Evolutionary conservation across 1,284 basidiomycete genomes (phyloP).

Genomic region (Papiliotrema laurentii): DNA sequence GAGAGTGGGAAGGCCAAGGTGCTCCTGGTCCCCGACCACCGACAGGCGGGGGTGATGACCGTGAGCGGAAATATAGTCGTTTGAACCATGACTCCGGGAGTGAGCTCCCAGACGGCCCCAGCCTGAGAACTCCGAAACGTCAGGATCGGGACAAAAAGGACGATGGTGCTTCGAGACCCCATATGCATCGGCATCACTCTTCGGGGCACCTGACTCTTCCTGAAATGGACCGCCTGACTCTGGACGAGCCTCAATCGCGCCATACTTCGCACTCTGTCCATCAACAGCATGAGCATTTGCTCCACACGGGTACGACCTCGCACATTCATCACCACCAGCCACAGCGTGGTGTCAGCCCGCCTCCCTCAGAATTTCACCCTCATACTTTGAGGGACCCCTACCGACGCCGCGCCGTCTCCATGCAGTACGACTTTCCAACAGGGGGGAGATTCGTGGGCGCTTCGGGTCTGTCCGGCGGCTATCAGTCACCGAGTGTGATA

Average conservation of each 20-base stretch:
- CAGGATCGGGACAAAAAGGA: too few species aligned
- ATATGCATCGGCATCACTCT: not conserved
- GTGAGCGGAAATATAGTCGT: too few species aligned
- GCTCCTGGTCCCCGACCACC: too few species aligned
- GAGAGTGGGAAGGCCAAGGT: too few species aligned
- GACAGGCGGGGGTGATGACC: too few species aligned
- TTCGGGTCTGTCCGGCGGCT: not conserved
- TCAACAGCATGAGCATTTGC: slow-evolving; percentile 6
- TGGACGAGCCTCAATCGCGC: not conserved
- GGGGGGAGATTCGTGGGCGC: not conserved
- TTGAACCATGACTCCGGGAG: too few species aligned
- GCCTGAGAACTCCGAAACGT: too few species aligned
- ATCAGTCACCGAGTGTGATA: slow-evolving; percentile 10
- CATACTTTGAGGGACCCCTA: not conserved
- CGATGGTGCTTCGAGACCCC: too few species aligned
- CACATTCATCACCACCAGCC: slow-evolving; percentile 1
- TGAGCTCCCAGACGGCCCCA: too few species aligned
- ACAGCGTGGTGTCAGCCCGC: not conserved
- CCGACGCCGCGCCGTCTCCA: slow-evolving; percentile 6
- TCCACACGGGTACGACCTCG: too few species aligned
- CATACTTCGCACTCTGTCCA: not conserved
- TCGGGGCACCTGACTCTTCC: not conserved
- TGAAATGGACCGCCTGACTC: not conserved
- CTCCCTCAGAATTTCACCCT: not conserved
- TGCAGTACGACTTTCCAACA: slow-evolving; percentile 1